Evolutionary conservation across 176 grass and related monocot genomes (phyloP).

Genomic region (Thalia dealbata): DNA sequence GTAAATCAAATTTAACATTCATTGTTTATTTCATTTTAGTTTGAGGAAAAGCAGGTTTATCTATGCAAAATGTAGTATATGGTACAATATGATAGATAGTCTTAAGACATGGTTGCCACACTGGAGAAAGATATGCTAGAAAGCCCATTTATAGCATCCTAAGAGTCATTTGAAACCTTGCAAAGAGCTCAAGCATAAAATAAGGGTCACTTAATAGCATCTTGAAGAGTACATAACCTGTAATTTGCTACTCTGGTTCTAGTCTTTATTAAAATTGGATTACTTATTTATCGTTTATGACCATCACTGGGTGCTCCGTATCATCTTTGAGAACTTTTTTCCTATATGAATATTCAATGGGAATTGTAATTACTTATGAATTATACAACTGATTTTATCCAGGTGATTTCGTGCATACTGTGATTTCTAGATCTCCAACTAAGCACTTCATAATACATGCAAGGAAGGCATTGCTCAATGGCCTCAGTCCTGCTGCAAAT

Average conservation of each 20-base stretch:
- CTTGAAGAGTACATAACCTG: neutral
- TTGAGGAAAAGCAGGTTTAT: no score
- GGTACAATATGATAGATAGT: no score
- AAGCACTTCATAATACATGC: conserved; percentile 94
- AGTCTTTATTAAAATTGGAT: neutral
- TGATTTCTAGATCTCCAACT: conserved; percentile 69
- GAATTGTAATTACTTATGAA: neutral
- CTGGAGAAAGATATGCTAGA: no score
- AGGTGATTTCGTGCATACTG: conserved; percentile 80
- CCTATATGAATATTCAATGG: neutral
- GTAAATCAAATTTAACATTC: no score
- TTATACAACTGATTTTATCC: conserved; percentile 1
- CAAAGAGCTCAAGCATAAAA: neutral
- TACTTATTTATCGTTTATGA: neutral
- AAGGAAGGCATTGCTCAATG: conserved; percentile 84
- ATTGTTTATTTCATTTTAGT: no score
- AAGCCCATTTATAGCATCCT: no score
- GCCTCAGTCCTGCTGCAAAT: conserved; percentile 81
- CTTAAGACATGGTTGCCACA: no score
- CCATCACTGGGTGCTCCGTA: neutral
- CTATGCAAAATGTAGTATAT: no score
- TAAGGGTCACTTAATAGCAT: neutral
- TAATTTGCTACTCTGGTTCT: neutral
- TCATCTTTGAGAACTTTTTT: neutral
- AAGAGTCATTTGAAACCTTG: no score